Evolutionary conservation across 2,329 filamentous ascomycete species (phyloP).

Genomic region (Elsinoe batatas): DNA sequence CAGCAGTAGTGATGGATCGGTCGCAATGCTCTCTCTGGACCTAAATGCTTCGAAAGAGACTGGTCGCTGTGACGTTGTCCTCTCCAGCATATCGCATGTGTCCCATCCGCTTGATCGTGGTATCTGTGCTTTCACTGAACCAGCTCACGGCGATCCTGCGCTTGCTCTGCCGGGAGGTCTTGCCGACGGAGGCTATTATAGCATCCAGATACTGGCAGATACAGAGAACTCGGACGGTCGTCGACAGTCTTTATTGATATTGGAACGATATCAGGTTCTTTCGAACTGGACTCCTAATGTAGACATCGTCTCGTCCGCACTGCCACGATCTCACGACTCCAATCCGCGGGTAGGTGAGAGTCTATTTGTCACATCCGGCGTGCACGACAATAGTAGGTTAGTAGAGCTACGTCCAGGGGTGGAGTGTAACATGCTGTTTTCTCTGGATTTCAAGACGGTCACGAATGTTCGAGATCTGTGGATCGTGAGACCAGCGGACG

Average conservation of each 20-base stretch:
- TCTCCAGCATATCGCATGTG: neutral
- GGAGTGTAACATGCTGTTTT: constrained; percentile 25
- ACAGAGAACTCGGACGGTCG: constrained; percentile 31
- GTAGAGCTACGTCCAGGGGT: constrained; percentile 35
- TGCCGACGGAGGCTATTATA: neutral
- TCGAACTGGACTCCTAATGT: constrained; percentile 50
- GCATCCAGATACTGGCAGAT: neutral
- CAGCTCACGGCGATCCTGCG: neutral
- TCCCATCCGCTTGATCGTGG: neutral
- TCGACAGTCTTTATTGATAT: constrained; percentile 19
- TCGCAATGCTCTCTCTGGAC: neutral
- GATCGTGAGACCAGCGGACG: constrained; percentile 17
- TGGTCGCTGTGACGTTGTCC: neutral
- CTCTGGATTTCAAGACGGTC: constrained; percentile 21
- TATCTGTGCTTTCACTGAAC: neutral
- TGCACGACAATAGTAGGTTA: constrained; percentile 34
- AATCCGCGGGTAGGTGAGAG: constrained; percentile 38
- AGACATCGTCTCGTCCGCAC: constrained; percentile 33
- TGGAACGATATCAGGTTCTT: constrained; percentile 32
- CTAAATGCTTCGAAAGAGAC: neutral
- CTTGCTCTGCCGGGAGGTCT: neutral
- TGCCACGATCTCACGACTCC: constrained; percentile 18
- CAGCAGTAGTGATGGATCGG: neutral
- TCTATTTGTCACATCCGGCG: constrained; percentile 34
- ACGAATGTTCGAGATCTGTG: constrained; percentile 28